These are phyloP conservation scores for Torrubiellomyces zombiae DNA, from an alignment of 2,329 filamentous ascomycete genomes.

Conservation along the genomic window DNA sequence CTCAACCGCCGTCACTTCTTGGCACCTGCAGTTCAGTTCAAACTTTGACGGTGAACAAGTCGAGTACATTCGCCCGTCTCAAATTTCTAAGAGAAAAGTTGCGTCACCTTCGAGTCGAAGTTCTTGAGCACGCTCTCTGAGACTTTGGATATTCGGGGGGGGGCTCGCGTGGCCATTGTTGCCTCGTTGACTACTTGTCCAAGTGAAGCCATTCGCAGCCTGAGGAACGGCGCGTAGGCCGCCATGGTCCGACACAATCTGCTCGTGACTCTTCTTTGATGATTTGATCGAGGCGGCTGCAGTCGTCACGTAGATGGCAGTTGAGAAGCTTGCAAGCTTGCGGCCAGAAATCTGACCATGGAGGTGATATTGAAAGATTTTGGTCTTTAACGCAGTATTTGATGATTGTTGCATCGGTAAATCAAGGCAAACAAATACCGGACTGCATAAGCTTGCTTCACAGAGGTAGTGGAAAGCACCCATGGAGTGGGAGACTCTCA, in stretches of 20 bases:
- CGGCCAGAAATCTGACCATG: conserved; percentile 5
- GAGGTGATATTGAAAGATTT: background rate
- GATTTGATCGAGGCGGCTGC: conserved; percentile 3
- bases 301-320: conserved; percentile 1
- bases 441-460: conserved; percentile 3
- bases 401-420: conserved; percentile 1
- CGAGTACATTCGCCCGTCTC: no score
- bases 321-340: conserved; percentile 2
- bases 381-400: background rate
- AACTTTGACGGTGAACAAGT: no score
- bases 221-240: conserved; percentile 5
- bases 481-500: conserved; percentile 2
- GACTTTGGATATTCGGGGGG: conserved; percentile 3
- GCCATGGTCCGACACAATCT: conserved; percentile 5
- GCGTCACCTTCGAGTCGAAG: conserved; percentile 5
- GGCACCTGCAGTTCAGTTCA: no score
- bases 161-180: conserved; percentile 3
- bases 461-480: conserved; percentile 4
- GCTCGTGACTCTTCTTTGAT: conserved; percentile 2
- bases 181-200: conserved; percentile 5
- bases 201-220: conserved; percentile 2
- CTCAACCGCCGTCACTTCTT: no score
- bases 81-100: no score
- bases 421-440: conserved; percentile 5
- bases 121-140: conserved; percentile 4